A percentile compares a stretch with the other conserved stretches of the same genome.
Evolutionary conservation across 768 basidiomycete genomes (phyloP).

Genomic region (Galerina marginata): DNA sequence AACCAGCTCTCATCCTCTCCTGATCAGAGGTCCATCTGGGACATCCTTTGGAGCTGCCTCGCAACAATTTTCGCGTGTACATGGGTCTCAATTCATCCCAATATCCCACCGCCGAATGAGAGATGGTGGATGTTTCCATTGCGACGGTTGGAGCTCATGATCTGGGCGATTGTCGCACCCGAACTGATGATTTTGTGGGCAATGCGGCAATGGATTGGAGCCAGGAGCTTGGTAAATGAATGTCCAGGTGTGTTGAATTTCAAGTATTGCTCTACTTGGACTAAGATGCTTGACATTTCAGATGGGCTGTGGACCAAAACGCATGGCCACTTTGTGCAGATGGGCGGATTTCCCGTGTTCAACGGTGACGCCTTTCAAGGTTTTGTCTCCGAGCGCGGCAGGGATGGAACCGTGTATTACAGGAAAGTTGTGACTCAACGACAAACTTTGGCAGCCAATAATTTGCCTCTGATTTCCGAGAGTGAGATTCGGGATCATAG

Average conservation of each 20-base stretch:
- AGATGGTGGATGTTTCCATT: not conserved
- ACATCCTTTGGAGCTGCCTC: slow-evolving; percentile 9
- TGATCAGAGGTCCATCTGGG: not conserved
- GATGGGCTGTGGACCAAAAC: slow-evolving; percentile 10
- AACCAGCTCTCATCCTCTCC: no score
- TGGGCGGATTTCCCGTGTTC: slow-evolving; percentile 20
- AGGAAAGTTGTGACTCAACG: no score
- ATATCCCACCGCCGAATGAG: not conserved
- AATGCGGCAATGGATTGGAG: not conserved
- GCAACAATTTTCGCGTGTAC: slow-evolving; percentile 6
- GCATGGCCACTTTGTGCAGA: slow-evolving; percentile 16
- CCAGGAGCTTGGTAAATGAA: not conserved
- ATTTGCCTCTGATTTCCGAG: slow-evolving; percentile 5
- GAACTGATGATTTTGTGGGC: slow-evolving; percentile 4
- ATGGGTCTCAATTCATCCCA: slow-evolving; percentile 7
- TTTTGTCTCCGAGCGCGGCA: not conserved
- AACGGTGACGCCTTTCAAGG: not conserved
- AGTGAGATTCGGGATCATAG: slow-evolving; percentile 11
- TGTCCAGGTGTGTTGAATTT: not conserved
- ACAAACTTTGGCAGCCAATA: not conserved
- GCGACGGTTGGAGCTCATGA: not conserved
- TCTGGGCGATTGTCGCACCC: not conserved
- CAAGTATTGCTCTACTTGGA: not conserved
- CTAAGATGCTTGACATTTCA: not conserved
- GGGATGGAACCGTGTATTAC: not conserved